Conservation (phyloP, 106 monocot genomes). For the Hemerocallis citrina region DNA sequence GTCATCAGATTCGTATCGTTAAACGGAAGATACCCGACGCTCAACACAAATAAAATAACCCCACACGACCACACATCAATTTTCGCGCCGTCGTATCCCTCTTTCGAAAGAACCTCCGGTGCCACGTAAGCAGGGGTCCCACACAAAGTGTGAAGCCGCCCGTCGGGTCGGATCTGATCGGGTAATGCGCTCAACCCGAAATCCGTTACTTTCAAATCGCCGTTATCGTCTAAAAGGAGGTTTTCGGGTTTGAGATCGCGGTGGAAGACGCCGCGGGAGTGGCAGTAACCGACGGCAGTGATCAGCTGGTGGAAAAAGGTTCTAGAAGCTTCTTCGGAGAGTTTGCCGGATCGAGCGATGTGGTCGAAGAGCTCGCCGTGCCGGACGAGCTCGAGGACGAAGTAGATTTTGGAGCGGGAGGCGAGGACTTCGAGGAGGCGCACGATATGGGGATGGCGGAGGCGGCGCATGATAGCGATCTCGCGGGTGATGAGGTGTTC, state of each 20-base stretch:
- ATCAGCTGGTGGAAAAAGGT: conserved; percentile 73
- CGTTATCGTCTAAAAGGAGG: conserved; percentile 52
- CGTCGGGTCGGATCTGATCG: background rate
- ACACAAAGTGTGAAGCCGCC: conserved; percentile 14
- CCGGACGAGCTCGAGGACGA: conserved; percentile 5
- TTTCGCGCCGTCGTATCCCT: conserved; percentile 1
- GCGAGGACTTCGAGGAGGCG: conserved; percentile 13
- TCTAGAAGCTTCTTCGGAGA: conserved; percentile 2
- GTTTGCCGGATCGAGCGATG: background rate
- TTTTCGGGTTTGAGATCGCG: conserved; percentile 90
- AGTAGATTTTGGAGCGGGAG: conserved; percentile 9
- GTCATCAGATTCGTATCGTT: conserved; percentile 5
- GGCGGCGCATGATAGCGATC: conserved; percentile 1
- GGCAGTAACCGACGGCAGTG: conserved; percentile 71
- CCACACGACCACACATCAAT: conserved; percentile 17
- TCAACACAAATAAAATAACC: conserved; percentile 14
- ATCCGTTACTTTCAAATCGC: conserved; percentile 54
- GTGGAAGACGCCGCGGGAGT: conserved; percentile 75
- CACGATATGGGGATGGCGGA: conserved; percentile 11
- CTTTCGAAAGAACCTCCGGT: conserved; percentile 7
- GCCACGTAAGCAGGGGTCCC: conserved; percentile 8
- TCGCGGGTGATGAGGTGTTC: background rate
- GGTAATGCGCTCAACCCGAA: conserved; percentile 18
- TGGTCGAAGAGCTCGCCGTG: conserved; percentile 9
- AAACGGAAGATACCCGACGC: conserved; percentile 15